Evolutionary conservation across 2,329 filamentous ascomycete species (phyloP).

Genomic region (Beauveria brongniartii): DNA sequence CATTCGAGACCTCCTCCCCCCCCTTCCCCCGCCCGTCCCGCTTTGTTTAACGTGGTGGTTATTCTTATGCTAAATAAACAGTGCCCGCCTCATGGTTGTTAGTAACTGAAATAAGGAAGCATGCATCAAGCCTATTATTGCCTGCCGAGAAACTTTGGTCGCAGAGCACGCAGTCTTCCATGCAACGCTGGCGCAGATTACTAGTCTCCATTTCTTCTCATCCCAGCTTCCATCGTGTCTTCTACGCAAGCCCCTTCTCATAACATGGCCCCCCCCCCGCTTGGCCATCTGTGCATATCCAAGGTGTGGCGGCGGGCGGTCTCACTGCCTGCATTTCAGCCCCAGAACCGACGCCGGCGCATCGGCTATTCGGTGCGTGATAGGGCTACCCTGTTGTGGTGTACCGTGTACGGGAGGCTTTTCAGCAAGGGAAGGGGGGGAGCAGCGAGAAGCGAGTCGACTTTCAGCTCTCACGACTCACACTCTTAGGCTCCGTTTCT

Average conservation of each 20-base stretch:
- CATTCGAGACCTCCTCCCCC: neutral
- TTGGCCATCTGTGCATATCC: no score
- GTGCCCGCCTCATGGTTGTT: neutral
- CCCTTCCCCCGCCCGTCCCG: neutral
- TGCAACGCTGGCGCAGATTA: neutral
- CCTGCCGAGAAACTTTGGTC: neutral
- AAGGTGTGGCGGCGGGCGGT: neutral
- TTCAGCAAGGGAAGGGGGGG: neutral
- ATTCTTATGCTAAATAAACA: neutral
- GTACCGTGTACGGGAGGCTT: no score
- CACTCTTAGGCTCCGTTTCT: neutral
- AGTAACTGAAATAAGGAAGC: neutral
- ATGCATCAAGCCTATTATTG: neutral
- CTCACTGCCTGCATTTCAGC: constrained; percentile 5
- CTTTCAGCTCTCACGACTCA: neutral
- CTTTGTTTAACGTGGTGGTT: neutral
- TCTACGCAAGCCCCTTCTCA: neutral
- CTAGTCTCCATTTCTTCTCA: neutral
- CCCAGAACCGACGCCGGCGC: constrained; percentile 9
- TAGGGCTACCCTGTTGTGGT: neutral
- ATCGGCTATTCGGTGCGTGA: neutral
- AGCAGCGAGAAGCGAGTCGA: neutral
- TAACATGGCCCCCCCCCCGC: neutral
- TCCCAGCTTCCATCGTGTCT: neutral
- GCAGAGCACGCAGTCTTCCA: neutral